phyloP scores from a whole-genome alignment of 1,284 basidiomycete genomes.

The Neotropicomus parvogracilis region DNA sequence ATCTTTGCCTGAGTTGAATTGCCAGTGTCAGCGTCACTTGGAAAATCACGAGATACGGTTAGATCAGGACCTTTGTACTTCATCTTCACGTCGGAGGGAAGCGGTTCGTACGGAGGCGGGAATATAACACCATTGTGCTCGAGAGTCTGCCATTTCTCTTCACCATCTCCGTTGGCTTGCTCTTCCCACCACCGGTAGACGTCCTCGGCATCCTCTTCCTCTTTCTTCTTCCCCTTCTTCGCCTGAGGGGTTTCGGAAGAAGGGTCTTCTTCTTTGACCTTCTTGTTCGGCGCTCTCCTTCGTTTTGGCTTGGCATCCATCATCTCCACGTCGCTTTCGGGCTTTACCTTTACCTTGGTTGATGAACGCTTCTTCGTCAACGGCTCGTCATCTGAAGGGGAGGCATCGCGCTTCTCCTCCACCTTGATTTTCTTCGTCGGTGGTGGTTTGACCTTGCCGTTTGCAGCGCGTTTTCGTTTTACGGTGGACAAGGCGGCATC shows the following conservation, averaged over 20 bases:
- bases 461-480: slow-evolving; percentile 39
- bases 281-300: slow-evolving; percentile 43
- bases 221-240: slow-evolving; percentile 49
- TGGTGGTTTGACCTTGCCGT: slow-evolving; percentile 45
- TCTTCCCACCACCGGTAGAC: slow-evolving; percentile 84
- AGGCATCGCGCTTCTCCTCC: slow-evolving; percentile 43
- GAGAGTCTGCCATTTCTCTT: slow-evolving; percentile 88
- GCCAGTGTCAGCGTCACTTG: slow-evolving; percentile 18
- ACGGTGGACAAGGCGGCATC: slow-evolving; percentile 34
- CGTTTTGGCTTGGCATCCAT: slow-evolving; percentile 42
- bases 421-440: slow-evolving; percentile 68
- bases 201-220: slow-evolving; percentile 65
- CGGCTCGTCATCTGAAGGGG: slow-evolving; percentile 42
- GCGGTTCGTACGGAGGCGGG: slow-evolving; percentile 88
- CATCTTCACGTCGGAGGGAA: slow-evolving; percentile 89
- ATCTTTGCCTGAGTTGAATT: slow-evolving; percentile 55
- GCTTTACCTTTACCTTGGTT: slow-evolving; percentile 53
- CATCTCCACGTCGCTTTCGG: slow-evolving; percentile 49
- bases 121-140: slow-evolving; percentile 95
- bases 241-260: slow-evolving; percentile 29
- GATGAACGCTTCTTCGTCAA: slow-evolving; percentile 43
- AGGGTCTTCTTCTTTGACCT: slow-evolving; percentile 33
- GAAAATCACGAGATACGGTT: slow-evolving; percentile 8
- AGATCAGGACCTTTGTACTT: slow-evolving; percentile 79
- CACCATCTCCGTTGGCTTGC: slow-evolving; percentile 67